These are phyloP conservation scores for Medicago ruthenica DNA, from an alignment of 306 rosid genomes.

Conservation along the genomic window DNA sequence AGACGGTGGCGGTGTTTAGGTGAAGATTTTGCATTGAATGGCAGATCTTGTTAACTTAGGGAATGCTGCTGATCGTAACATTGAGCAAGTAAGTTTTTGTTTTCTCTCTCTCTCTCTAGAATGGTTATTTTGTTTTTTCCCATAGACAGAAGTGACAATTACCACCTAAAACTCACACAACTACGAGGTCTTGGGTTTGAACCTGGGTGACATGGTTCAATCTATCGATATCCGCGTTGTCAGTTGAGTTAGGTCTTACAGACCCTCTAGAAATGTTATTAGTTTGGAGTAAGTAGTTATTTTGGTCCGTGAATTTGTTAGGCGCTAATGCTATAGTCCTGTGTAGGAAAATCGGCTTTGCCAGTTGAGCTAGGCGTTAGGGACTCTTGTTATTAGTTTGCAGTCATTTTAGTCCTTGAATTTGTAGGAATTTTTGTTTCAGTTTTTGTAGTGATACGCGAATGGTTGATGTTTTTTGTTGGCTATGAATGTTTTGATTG, in stretches of 20 bases:
- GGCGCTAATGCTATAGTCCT: too few relatives aligned
- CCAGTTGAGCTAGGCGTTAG: too few relatives aligned
- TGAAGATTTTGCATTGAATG: constrained; percentile 88
- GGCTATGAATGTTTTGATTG: constrained; percentile 29
- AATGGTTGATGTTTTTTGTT: constrained; percentile 1
- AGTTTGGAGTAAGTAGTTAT: neutral
- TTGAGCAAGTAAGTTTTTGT: constrained; percentile 74
- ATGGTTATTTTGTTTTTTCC: neutral
- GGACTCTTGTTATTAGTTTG: too few relatives aligned
- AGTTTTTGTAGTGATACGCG: constrained; percentile 15
- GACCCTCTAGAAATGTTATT: neutral
- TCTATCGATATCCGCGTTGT: too few relatives aligned
- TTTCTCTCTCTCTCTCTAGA: constrained; percentile 32
- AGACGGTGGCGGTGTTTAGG: constrained; percentile 91
- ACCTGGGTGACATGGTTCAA: too few relatives aligned
- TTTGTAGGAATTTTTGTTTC: constrained; percentile 18
- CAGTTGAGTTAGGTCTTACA: too few relatives aligned
- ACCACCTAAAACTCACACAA: too few relatives aligned
- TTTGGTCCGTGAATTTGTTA: neutral
- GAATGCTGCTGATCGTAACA: constrained; percentile 93
- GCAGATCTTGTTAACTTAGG: constrained; percentile 97
- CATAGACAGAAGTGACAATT: too few relatives aligned
- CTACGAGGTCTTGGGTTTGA: too few relatives aligned
- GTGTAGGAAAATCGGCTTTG: too few relatives aligned
- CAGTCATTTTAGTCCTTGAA: too few relatives aligned